Evolutionary conservation across 1,139 yeast genomes (phyloP).

Genomic region (Pichia sp.): DNA sequence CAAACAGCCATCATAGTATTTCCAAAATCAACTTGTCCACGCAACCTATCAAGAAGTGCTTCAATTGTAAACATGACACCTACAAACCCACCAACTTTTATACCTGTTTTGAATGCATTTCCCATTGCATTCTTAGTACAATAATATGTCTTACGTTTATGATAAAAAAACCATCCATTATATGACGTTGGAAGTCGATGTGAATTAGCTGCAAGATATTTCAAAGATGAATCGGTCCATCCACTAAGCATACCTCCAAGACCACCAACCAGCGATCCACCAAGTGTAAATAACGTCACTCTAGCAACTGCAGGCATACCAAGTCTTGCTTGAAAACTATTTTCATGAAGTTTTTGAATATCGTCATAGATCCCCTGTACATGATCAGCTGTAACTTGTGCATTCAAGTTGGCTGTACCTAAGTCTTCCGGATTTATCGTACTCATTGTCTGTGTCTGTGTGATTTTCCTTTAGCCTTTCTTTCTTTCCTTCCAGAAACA

Average conservation of each 20-base stretch:
- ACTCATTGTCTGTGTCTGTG: slow-evolving; percentile 2
- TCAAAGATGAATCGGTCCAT: slow-evolving; percentile 47
- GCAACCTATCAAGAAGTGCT: slow-evolving; percentile 47
- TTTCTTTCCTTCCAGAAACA: no score
- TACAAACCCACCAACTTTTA: slow-evolving; percentile 44
- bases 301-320: slow-evolving; percentile 37
- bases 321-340: slow-evolving; percentile 31
- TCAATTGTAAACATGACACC: slow-evolving; percentile 56
- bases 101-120: slow-evolving; percentile 39
- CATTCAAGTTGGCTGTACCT: slow-evolving; percentile 20
- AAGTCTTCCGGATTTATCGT: slow-evolving; percentile 18
- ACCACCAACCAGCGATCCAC: slow-evolving; percentile 51
- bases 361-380: slow-evolving; percentile 15
- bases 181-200: slow-evolving; percentile 73
- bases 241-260: slow-evolving; percentile 61
- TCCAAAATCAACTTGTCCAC: slow-evolving; percentile 55
- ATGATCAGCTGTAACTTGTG: slow-evolving; percentile 16
- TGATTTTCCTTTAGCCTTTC: no score
- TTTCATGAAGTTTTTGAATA: slow-evolving; percentile 15
- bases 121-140: slow-evolving; percentile 52
- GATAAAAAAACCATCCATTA: slow-evolving; percentile 89
- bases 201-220: slow-evolving; percentile 73
- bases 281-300: slow-evolving; percentile 32
- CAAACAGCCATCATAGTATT: slow-evolving; percentile 56
- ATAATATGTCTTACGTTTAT: slow-evolving; percentile 75